Conservation (phyloP, 345 rosid genomes). For the Acer yangbiense region DNA sequence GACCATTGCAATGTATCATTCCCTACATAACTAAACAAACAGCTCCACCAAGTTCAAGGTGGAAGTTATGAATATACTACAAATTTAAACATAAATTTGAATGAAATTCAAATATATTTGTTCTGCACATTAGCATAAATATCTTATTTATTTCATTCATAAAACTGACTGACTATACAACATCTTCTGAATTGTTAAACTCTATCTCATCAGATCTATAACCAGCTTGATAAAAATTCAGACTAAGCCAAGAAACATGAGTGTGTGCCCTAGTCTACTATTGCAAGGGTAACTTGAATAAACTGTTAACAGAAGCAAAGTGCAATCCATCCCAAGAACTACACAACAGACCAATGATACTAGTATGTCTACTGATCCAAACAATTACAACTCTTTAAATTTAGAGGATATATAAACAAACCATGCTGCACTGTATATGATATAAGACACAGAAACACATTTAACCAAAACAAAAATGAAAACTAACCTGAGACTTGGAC, state of each 20-base stretch:
- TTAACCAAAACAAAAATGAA: background rate
- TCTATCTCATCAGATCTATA: background rate
- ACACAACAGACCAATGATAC: background rate
- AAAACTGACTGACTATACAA: background rate
- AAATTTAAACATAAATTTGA: background rate
- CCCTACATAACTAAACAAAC: background rate
- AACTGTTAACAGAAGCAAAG: background rate
- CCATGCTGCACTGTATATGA: background rate
- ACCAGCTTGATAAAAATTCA: background rate
- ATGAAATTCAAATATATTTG: background rate
- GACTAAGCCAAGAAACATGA: background rate
- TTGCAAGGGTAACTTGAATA: background rate
- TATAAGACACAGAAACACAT: background rate
- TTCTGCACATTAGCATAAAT: background rate
- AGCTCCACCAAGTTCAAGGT: background rate
- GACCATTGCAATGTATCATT: background rate
- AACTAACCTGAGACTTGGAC: constrained; percentile 94
- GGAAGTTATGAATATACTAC: background rate
- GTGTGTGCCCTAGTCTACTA: background rate
- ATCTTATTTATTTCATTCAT: background rate
- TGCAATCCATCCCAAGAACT: background rate
- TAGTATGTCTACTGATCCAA: background rate
- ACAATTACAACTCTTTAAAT: background rate
- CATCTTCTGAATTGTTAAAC: background rate
- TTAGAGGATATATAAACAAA: background rate